Evolutionary conservation across 495 filamentous ascomycete species (phyloP), one percentile per base, ranked within the genome.

Genomic region (Penicillium roqueforti): DNA sequence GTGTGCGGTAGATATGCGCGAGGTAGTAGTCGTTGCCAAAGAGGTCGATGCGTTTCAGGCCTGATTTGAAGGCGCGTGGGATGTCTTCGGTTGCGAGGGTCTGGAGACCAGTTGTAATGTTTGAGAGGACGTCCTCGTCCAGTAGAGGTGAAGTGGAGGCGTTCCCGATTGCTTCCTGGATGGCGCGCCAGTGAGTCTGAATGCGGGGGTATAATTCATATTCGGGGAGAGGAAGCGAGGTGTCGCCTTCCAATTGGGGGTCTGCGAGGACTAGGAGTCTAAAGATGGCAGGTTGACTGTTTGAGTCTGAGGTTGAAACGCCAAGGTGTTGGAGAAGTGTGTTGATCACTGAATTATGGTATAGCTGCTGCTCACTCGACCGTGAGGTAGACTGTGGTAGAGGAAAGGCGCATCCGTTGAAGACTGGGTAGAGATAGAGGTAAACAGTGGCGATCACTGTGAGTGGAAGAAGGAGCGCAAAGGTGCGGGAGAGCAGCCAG

Each of bases 11-110:
- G 43, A 97, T 87, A 66, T 97, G 93, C 9, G 88, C 87, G 7
- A 98, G 83, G 69, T 97, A 98, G 58, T 83, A 91, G 68, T 98
- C 93, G 70, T 98, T 98, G 1, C 95, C 93, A 55, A 88, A 77
- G 3, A 95, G 80, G 65, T 98, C 93, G 55, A 98, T 66, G 14
- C 81, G 80, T 73, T 98, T 98, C 57, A 87, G 82, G 25, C 72
- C 74, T 13, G 79, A 81, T 43, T 84, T 73, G 31, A 88, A 57
- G 1, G 79, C 68, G 57, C 82, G 74, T 23, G 82, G 86, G 32
- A 89, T 71, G 65, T 95, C 89, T 44, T 84, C 74, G 42, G 72
- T 74, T 39, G 83, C 63, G 8, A 87, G 54, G 49, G 79, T 73
- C 54, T 76, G 74, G 13, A 82, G 53, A 23, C 75, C 68, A 39